These are phyloP conservation scores for Geosiphon pyriformis DNA, from an alignment of 192 early-diverging fungal genomes.

Conservation along the genomic window DNA sequence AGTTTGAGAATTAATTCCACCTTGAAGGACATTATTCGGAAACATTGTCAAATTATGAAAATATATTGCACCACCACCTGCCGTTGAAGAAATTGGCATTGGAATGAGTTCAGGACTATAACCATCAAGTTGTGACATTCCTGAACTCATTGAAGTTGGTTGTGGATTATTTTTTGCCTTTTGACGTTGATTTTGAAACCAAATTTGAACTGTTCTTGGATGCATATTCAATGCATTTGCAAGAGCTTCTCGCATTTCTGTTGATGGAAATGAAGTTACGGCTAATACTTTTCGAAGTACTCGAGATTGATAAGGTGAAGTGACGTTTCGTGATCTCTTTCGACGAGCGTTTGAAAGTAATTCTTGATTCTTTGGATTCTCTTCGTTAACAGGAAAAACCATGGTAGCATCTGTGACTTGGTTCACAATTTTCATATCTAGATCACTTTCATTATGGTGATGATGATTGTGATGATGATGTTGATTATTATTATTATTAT, in stretches of 20 bases:
- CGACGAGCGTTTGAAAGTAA: conserved; percentile 12
- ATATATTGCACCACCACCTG: not conserved
- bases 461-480: not conserved
- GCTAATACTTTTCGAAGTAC: conserved; percentile 56
- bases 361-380: conserved; percentile 15
- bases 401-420: conserved; percentile 7
- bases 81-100: not conserved
- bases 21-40: conserved; percentile 1
- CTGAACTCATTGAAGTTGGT: not conserved
- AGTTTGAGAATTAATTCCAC: not conserved
- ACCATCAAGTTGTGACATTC: not conserved
- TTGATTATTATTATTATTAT: not conserved
- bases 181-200: conserved; percentile 92
- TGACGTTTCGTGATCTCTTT: conserved; percentile 46
- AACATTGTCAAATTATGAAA: conserved; percentile 7
- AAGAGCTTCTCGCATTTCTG: conserved; percentile 64
- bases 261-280: conserved; percentile 67
- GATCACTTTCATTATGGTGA: not conserved
- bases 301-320: conserved; percentile 54
- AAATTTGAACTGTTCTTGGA: conserved; percentile 81
- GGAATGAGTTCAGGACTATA: conserved; percentile 3
- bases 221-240: conserved; percentile 73
- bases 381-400: conserved; percentile 3
- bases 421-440: not conserved
- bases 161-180: conserved; percentile 47